Evolutionary conservation across 139 green algal genomes (phyloP), one percentile per base, ranked within the genome.

Genomic region (Spirogloea muscicola): DNA sequence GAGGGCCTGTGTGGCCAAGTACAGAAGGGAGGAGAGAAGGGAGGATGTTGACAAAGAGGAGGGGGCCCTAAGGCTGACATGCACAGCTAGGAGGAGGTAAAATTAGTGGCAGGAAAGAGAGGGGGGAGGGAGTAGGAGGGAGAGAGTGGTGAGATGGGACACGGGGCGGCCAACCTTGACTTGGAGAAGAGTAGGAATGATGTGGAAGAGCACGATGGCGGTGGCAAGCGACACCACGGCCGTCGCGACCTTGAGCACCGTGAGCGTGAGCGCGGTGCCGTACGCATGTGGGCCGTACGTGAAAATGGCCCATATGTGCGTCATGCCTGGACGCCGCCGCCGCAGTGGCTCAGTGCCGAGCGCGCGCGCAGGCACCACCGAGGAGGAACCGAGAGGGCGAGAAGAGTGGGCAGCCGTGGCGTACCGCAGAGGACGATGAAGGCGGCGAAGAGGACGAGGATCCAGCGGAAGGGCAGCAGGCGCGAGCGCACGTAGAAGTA

Each of bases 361-460:
- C 43, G 13, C 43, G 43, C 43, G 43, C 43, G 13, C 10, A 13
- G 43, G 43, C 10, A 13, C 10, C 10, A 51, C 10, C 10, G 43
- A 51, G 31, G 55, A 64, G 55, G 31, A 16, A 13, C 10, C 43
- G 43, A 13, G 13, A 13, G 43, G 43, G 13, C 10, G 43, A 51
- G 43, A 16, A 13, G 27, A 55, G 4, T 4, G 33, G 55, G 55
- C 13, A 64, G 55, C 10, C 13, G 33, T 10, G 31, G 55, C 33
- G 1, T 68, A 74, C 66, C 68, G 29, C 68, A 77, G 42, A 77
- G 51, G 29, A 77, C 34, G 42, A 77, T 77, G 68, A 77, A 77
- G 51, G 39, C 29, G 70, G 42, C 34, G 42, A 79, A 79, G 5
- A 66, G 61, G 29, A 71, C 31, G 10, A 79, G 68, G 31, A 79